Base-by-base conservation (phyloP, 768 basidiomycete genomes). In the Phlebiopsis gigantea region DNA sequence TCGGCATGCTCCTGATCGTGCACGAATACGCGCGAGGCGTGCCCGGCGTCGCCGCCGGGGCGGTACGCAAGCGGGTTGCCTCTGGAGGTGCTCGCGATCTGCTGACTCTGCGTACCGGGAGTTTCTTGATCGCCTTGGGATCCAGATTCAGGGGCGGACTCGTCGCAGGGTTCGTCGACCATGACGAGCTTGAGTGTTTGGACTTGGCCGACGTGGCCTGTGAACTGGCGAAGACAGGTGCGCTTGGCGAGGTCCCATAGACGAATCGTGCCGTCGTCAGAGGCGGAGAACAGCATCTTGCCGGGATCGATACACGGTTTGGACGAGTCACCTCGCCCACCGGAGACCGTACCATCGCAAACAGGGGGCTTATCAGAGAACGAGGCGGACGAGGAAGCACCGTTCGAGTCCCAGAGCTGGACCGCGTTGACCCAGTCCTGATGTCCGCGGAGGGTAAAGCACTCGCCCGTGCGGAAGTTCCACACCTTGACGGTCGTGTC, bases 201-300 rank as follows among this genome's bases (percentile, higher is more conserved):
- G 14, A 98, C 93, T 68, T 98, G 95, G 0, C 90, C 93, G 56
- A 95, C 85, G 71, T 99, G 97, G 0, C 94, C 97, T 10, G 34
- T 17, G 68, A 97, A 90, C 58, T 86, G 84, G 12, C 88, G 83
- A 41, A 96, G 80, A 68, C 94, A 98, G 2, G 84, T 81, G 46
- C 91, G 80, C 21, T 75, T 74, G 25, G 81, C 83, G 43, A 99
- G 80, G 71, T 98, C 96, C 97, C 96, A 99, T 5, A 99, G 80
- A 57, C 86, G 87, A 70, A 98, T 92, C 2, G 88, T 85, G 25
- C 89, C 90, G 69, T 98, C 97, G 68, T 98, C 97, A 7, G 93
- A 94, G 2, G 93, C 93, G 7, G 94, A 97, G 75, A 99, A 97
- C 25, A 99, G 79, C 89, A 98, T 93, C 74, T 97, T 95, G 51